Conservation (phyloP, 306 rosid genomes). For the Ochetophila trinervis region DNA sequence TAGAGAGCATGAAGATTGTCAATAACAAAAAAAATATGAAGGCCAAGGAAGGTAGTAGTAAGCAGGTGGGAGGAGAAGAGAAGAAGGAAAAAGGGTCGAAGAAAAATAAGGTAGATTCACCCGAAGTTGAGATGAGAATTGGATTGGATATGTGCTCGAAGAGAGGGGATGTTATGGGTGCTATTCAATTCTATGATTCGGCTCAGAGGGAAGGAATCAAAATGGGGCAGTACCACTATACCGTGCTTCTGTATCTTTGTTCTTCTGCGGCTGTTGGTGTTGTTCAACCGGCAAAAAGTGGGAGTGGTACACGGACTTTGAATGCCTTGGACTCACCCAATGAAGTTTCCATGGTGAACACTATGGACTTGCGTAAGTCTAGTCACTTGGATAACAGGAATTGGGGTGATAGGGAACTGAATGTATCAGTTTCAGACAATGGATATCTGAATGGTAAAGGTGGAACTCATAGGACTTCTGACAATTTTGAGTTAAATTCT, state of each 20-base stretch:
- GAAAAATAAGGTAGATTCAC: constrained; percentile 33
- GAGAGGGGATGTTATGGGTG: constrained; percentile 69
- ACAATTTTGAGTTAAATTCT: constrained; percentile 17
- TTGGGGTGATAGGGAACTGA: constrained; percentile 14
- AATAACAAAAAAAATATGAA: constrained; percentile 24
- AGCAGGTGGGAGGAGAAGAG: constrained; percentile 32
- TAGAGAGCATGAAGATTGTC: constrained; percentile 12
- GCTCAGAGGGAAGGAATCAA: constrained; percentile 48
- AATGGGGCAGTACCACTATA: constrained; percentile 70
- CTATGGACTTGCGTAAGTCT: constrained; percentile 15
- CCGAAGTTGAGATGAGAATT: constrained; percentile 39
- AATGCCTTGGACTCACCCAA: constrained; percentile 31
- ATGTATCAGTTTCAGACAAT: constrained; percentile 3
- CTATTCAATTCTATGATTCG: constrained; percentile 62
- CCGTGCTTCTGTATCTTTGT: constrained; percentile 76
- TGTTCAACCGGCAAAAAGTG: constrained; percentile 85
- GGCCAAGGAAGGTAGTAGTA: constrained; percentile 17
- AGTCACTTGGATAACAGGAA: not conserved
- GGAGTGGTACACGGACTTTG: constrained; percentile 49
- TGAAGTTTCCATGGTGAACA: constrained; percentile 28
- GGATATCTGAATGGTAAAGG: not conserved
- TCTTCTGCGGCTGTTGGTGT: constrained; percentile 89
- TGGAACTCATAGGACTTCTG: constrained; percentile 17
- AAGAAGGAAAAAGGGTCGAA: constrained; percentile 31
- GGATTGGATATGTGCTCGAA: constrained; percentile 80